phyloP scores from a whole-genome alignment of 192 early-diverging fungal species.

The Coemansia sp. region DNA sequence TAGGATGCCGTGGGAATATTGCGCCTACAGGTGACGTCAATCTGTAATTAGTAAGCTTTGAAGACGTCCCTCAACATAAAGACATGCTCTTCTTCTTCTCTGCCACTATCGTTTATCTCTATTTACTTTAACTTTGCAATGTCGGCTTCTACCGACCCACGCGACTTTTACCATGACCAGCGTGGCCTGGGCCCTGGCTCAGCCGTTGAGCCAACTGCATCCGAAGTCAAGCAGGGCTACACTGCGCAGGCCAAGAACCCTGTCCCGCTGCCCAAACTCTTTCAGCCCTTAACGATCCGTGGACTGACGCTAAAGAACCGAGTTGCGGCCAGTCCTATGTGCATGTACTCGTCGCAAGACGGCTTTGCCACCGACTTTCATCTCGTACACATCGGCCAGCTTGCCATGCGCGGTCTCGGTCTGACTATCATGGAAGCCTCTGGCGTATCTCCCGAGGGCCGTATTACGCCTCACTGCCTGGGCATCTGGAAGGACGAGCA shows the following conservation, averaged over 20 bases:
- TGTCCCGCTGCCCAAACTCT: constrained; percentile 54
- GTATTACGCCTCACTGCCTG: constrained; percentile 73
- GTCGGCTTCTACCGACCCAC: constrained; percentile 2
- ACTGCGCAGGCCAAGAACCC: constrained; percentile 9
- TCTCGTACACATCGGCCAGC: constrained; percentile 63
- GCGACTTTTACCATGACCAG: constrained; percentile 38
- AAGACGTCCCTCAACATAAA: neutral
- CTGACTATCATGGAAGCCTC: constrained; percentile 80
- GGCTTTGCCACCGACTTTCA: constrained; percentile 70
- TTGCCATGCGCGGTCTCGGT: constrained; percentile 75
- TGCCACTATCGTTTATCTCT: neutral
- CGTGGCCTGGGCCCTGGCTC: constrained; percentile 28
- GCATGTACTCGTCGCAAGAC: constrained; percentile 70
- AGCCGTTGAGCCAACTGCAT: constrained; percentile 32
- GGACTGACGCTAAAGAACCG: constrained; percentile 74
- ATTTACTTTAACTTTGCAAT: neutral
- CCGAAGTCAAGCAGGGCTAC: constrained; percentile 37
- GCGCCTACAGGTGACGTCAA: neutral
- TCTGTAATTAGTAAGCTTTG: neutral
- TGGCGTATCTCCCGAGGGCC: constrained; percentile 71
- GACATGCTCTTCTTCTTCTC: neutral
- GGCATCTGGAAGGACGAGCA: constrained; percentile 88
- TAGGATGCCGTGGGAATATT: neutral
- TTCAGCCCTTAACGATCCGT: constrained; percentile 69
- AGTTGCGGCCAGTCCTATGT: constrained; percentile 79